phyloP scores from a whole-genome alignment of 257 asterid species.

The Lithospermum erythrorhizon region DNA sequence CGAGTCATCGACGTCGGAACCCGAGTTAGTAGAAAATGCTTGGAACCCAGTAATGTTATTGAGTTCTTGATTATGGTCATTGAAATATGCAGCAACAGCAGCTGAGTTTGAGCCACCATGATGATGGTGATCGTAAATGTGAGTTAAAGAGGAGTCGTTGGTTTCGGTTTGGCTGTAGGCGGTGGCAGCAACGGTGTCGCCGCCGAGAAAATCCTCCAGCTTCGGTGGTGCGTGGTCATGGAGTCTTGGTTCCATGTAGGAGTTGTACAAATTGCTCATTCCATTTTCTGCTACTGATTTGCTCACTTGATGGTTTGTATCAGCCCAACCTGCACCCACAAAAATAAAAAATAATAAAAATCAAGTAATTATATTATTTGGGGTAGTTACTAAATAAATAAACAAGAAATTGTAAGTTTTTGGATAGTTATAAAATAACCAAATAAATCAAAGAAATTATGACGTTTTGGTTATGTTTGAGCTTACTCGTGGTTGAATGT shows the following conservation, averaged over 20 bases:
- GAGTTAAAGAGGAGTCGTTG: constrained; percentile 57
- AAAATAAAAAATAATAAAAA: not conserved
- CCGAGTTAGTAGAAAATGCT: constrained; percentile 62
- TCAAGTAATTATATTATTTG: no score
- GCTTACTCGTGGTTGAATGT: not conserved
- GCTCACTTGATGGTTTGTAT: constrained; percentile 27
- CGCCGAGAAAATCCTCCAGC: constrained; percentile 82
- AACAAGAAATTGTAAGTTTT: no score
- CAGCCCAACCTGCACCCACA: constrained; percentile 42
- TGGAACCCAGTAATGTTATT: constrained; percentile 48
- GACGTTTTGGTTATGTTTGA: constrained; percentile 8
- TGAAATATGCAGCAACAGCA: constrained; percentile 21
- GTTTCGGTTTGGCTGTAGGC: constrained; percentile 18
- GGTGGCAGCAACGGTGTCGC: constrained; percentile 28
- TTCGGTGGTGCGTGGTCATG: constrained; percentile 48
- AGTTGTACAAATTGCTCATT: constrained; percentile 16
- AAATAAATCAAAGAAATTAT: not conserved
- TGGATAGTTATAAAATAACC: not conserved
- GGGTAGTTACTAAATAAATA: not conserved
- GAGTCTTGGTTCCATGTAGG: constrained; percentile 43
- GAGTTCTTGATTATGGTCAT: constrained; percentile 46
- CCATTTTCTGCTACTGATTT: constrained; percentile 10
- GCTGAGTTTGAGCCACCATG: constrained; percentile 20
- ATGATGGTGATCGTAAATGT: constrained; percentile 36
- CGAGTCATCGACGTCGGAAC: constrained; percentile 81